Base-by-base conservation (phyloP, 129 eudicot species). In the Centella asiatica region DNA sequence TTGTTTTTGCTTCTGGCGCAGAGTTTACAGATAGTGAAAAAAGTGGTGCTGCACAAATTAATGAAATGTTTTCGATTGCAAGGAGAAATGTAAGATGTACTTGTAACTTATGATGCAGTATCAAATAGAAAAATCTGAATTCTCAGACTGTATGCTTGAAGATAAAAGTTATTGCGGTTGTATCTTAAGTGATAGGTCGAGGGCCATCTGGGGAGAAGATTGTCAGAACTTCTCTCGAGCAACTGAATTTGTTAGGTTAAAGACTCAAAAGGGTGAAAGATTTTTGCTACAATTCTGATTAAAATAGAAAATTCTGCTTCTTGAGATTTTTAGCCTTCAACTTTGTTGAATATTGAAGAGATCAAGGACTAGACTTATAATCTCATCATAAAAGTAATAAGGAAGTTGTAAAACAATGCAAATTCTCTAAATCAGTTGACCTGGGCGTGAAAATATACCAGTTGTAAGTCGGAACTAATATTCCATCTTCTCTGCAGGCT, bases 1-100 rank as follows among this genome's bases (percentile, higher is more conserved):
- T 92, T 79, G 95, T 92, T 49, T 92, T 81, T 45, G 95, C 95
- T 34, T 92, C 98, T 37, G 98, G 95, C 71, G 98, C 98, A 10
- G 98, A 92, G 81, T 92, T 92, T 63, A 74, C 94, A n/a, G 97
- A 90, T 77, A 92, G 85, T 72, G 90, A 87, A 76, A 87, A 70
- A 78, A 84, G 95, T 72, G 98, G 98, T 60, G 88, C 85, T 68
- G 82, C 87, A 66, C 85, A 88, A 60, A 92, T 92, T 44, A 86
- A 87, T 66, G 84, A 92, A 51, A 70, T 92, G 85, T 92, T 92
- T 47, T 68, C 94, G 25, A 62, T 76, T 27, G 98, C 98, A 24
- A 80, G 98, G 78, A 76, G 87, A 87, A 87, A 82, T 58, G 98
- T 92, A 77, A 68, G 79, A 11, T 23, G 7, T 27, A 39, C 45